phyloP scores from a whole-genome alignment of 192 early-diverging fungal genomes.

The Umbelopsis sp. region DNA sequence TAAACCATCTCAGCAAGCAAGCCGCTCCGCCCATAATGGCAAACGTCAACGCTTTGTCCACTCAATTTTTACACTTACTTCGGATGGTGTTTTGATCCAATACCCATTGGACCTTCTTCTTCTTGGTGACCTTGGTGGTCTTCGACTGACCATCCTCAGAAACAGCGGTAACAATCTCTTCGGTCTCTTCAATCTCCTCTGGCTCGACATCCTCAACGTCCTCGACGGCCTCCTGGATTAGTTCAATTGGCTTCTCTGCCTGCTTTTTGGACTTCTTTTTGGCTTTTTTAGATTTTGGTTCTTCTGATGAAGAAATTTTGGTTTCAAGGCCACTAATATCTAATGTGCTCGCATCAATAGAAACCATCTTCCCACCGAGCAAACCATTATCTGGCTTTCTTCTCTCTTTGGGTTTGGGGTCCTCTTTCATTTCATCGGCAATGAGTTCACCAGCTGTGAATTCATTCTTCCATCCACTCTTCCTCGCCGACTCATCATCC shows the following conservation, averaged over 20 bases:
- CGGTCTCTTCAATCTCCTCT: neutral
- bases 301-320: neutral
- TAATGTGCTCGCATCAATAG: neutral
- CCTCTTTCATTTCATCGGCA: neutral
- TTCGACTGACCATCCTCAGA: neutral
- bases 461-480: slow-evolving; percentile 7
- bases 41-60: neutral
- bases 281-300: neutral
- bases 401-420: neutral
- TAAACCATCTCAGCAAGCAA: neutral
- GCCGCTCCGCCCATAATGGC: too few species aligned
- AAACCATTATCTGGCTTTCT: neutral
- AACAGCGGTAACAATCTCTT: neutral
- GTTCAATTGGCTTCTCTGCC: neutral
- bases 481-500: slow-evolving; percentile 18
- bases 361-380: slow-evolving; percentile 11
- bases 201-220: neutral
- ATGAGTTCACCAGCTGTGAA: slow-evolving; percentile 7
- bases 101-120: slow-evolving; percentile 11
- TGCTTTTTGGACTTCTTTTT: slow-evolving; percentile 4
- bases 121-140: neutral
- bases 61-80: neutral
- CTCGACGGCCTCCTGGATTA: neutral
- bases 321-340: slow-evolving; percentile 19
- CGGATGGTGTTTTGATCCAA: slow-evolving; percentile 9